Percentiles rank a stretch among this genome's conserved stretches.
phyloP scores from a whole-genome alignment of 441 rosid genomes.

The Pelargonium australe region DNA sequence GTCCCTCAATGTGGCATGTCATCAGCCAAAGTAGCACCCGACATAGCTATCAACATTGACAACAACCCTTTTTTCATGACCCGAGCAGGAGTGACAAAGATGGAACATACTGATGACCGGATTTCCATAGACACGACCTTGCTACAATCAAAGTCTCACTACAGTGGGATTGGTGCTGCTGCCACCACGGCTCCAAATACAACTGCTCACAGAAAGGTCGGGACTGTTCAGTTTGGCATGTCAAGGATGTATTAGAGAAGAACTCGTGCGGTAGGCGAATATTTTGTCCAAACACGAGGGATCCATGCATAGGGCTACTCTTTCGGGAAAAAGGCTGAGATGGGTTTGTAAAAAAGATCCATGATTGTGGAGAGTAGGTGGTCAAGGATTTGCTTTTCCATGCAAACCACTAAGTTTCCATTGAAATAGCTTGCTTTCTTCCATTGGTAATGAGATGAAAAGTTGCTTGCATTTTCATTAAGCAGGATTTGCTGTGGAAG shows the following conservation, averaged over 20 bases:
- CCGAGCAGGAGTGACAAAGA: conserved; percentile 48
- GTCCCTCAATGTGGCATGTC: conserved; percentile 45
- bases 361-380: no score
- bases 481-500: no score
- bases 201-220: conserved; percentile 57
- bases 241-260: conserved; percentile 52
- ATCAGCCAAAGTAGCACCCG: conserved; percentile 48
- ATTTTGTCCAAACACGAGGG: no score
- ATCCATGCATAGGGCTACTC: no score
- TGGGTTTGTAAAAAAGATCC: no score
- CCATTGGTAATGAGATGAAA: no score
- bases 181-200: conserved; percentile 33
- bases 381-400: no score
- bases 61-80: conserved; percentile 71
- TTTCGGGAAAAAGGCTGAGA: no score
- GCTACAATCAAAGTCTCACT: conserved; percentile 50
- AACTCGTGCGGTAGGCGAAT: not conserved
- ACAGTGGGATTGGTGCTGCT: conserved; percentile 43
- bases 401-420: no score
- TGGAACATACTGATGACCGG: conserved; percentile 46
- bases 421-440: no score
- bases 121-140: conserved; percentile 52
- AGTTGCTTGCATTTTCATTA: no score
- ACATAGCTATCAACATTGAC: conserved; percentile 70
- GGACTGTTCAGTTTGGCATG: conserved; percentile 61